A percentile compares a stretch with the other conserved stretches of the same genome.
Conservation (phyloP, 1,284 basidiomycete species). For the Ustilago shanxiensis region DNA sequence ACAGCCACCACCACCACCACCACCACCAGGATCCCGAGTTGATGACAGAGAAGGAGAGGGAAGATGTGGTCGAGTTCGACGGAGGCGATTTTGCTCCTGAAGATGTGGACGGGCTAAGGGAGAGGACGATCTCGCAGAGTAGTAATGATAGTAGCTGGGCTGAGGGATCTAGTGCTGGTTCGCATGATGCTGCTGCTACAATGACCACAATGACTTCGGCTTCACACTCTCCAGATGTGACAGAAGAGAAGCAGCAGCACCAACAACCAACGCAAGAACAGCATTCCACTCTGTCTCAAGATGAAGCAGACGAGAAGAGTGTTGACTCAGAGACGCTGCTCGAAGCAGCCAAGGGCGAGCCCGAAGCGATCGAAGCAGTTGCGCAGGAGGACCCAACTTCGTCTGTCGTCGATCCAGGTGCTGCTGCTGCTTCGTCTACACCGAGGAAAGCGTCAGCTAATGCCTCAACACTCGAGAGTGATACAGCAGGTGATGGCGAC, state of each 20-base stretch:
- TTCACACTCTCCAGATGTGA: slow-evolving; percentile 3
- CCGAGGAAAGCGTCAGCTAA: slow-evolving; percentile 21
- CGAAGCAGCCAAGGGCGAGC: slow-evolving; percentile 42
- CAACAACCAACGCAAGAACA: not conserved
- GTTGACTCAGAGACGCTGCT: slow-evolving; percentile 43
- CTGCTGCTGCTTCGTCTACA: slow-evolving; percentile 23
- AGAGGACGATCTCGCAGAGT: slow-evolving; percentile 37
- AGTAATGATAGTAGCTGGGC: slow-evolving; percentile 43
- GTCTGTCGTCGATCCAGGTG: slow-evolving; percentile 29
- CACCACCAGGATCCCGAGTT: slow-evolving; percentile 42
- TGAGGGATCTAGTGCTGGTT: slow-evolving; percentile 22
- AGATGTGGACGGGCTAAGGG: slow-evolving; percentile 20
- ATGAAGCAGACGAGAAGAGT: slow-evolving; percentile 21
- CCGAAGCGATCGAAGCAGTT: slow-evolving; percentile 32
- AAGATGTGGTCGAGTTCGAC: slow-evolving; percentile 51
- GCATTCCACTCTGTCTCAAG: slow-evolving; percentile 2
- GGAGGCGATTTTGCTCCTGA: slow-evolving; percentile 49
- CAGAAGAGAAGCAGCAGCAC: not conserved
- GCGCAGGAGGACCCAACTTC: slow-evolving; percentile 33
- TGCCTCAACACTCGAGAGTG: not conserved
- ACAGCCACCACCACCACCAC: no score
- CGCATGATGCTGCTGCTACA: slow-evolving; percentile 16
- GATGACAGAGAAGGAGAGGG: slow-evolving; percentile 51
- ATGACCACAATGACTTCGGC: not conserved
- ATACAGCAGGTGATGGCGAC: slow-evolving; percentile 4